A percentile compares a stretch with the other conserved stretches of the same genome.
Conservation (phyloP, 2,329 filamentous ascomycete species). For the Penicillium freii region DNA sequence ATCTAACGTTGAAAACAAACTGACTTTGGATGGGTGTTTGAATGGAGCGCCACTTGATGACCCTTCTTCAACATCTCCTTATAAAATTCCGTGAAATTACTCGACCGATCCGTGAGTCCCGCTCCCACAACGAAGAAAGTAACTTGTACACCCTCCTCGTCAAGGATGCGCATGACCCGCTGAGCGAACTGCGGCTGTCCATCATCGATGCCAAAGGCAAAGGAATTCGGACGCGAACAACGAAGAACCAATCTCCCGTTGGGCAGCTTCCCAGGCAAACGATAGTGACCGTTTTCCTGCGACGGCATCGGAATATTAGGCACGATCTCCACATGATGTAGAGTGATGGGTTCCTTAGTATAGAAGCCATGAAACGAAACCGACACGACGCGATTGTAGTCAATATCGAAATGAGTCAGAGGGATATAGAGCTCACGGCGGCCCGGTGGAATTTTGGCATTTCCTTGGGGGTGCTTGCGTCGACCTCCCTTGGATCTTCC, state of each 20-base stretch:
- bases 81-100: slow-evolving; percentile 64
- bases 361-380: slow-evolving; percentile 66
- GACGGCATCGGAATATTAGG: slow-evolving; percentile 47
- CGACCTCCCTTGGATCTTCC: background rate
- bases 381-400: slow-evolving; percentile 56
- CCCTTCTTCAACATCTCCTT: slow-evolving; percentile 60
- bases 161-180: slow-evolving; percentile 60
- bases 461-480: background rate
- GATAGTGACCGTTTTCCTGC: slow-evolving; percentile 37
- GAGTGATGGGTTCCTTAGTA: slow-evolving; percentile 48
- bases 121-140: slow-evolving; percentile 71
- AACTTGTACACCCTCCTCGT: slow-evolving; percentile 61
- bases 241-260: slow-evolving; percentile 61
- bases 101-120: slow-evolving; percentile 57
- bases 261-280: slow-evolving; percentile 59
- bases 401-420: slow-evolving; percentile 63
- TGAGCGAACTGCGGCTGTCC: slow-evolving; percentile 60
- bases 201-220: slow-evolving; percentile 72
- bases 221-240: slow-evolving; percentile 66
- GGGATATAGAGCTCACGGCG: slow-evolving; percentile 62
- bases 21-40: slow-evolving; percentile 65
- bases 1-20: slow-evolving; percentile 2
- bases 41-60: slow-evolving; percentile 68
- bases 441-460: background rate
- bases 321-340: slow-evolving; percentile 63